These are phyloP conservation scores for Penicillium janthinellum DNA, from an alignment of 2,329 filamentous ascomycete species.

Conservation along the genomic window DNA sequence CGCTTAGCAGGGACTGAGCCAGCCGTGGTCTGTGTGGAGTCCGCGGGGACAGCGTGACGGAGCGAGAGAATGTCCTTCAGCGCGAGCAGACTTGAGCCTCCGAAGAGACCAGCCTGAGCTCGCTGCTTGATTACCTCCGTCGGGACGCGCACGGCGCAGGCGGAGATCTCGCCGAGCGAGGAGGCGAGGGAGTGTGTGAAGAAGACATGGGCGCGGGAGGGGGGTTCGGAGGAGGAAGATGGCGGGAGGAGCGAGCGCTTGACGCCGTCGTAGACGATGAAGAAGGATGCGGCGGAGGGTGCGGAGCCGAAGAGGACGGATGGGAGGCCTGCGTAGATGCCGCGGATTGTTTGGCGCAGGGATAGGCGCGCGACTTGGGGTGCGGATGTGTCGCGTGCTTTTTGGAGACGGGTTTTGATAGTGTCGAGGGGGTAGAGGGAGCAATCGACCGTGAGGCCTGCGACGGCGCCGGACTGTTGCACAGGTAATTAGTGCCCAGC, in stretches of 20 bases:
- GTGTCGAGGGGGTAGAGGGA: slow-evolving; percentile 98
- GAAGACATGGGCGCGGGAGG: slow-evolving; percentile 39
- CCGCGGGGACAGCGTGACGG: slow-evolving; percentile 35
- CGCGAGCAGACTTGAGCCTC: slow-evolving; percentile 67
- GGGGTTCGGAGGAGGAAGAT: slow-evolving; percentile 26
- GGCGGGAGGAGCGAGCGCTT: slow-evolving; percentile 58
- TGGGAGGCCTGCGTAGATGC: slow-evolving; percentile 91
- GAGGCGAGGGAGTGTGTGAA: slow-evolving; percentile 81
- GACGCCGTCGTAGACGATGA: slow-evolving; percentile 84
- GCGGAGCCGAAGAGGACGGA: slow-evolving; percentile 88
- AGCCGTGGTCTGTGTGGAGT: neutral
- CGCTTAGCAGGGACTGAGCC: slow-evolving; percentile 36
- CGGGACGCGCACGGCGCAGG: slow-evolving; percentile 87
- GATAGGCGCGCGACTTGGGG: slow-evolving; percentile 61
- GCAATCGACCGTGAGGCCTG: slow-evolving; percentile 94
- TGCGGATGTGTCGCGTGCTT: slow-evolving; percentile 60
- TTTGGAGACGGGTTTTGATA: slow-evolving; percentile 92
- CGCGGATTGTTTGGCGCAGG: slow-evolving; percentile 80
- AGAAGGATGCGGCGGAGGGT: slow-evolving; percentile 94
- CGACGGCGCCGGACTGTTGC: slow-evolving; percentile 77
- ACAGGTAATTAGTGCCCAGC: slow-evolving; percentile 9
- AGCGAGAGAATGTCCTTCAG: slow-evolving; percentile 68
- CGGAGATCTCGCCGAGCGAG: slow-evolving; percentile 83
- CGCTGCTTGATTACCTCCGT: slow-evolving; percentile 98
- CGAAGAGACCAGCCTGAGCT: slow-evolving; percentile 83